Evolutionary conservation across 2,329 filamentous ascomycete genomes (phyloP).

Genomic region (Anisogramma anomala): DNA sequence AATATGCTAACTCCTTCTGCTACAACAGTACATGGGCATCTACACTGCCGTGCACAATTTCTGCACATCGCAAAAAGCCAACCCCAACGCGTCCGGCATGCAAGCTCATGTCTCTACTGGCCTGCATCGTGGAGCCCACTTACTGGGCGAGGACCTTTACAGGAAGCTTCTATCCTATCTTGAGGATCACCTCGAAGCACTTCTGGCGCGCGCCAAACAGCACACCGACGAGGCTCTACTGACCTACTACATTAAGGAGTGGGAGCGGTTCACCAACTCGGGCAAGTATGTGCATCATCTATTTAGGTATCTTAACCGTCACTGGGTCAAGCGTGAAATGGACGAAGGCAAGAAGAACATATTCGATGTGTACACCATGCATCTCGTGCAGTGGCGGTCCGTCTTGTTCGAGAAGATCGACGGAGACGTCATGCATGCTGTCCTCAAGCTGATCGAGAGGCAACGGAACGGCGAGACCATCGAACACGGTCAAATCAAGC

Average conservation of each 20-base stretch:
- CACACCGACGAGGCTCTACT: conserved; percentile 86
- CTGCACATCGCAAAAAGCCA: conserved; percentile 90
- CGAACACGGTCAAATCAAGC: conserved; percentile 92
- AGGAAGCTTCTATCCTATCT: conserved; percentile 83
- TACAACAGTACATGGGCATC: conserved; percentile 73
- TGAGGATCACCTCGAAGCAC: conserved; percentile 58
- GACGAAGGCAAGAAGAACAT: conserved; percentile 98
- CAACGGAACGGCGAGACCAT: conserved; percentile 97
- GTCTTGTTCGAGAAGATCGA: conserved; percentile 81
- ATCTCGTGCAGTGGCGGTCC: conserved; percentile 88
- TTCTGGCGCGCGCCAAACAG: conserved; percentile 60
- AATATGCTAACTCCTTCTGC: conserved; percentile 7
- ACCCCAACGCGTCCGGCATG: conserved; percentile 19
- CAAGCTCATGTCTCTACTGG: conserved; percentile 31
- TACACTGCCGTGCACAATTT: conserved; percentile 99
- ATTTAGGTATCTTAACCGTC: conserved; percentile 89
- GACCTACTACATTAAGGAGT: conserved; percentile 90
- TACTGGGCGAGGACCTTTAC: conserved; percentile 93
- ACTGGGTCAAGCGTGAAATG: conserved; percentile 98
- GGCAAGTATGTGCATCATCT: conserved; percentile 97
- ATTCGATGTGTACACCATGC: conserved; percentile 94
- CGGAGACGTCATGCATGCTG: conserved; percentile 84
- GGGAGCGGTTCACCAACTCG: conserved; percentile 88
- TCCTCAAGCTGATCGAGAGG: conserved; percentile 90
- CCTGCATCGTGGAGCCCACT: conserved; percentile 47